phyloP scores from a whole-genome alignment of 1,139 yeast genomes.

The Blastobotrys serpentis region DNA sequence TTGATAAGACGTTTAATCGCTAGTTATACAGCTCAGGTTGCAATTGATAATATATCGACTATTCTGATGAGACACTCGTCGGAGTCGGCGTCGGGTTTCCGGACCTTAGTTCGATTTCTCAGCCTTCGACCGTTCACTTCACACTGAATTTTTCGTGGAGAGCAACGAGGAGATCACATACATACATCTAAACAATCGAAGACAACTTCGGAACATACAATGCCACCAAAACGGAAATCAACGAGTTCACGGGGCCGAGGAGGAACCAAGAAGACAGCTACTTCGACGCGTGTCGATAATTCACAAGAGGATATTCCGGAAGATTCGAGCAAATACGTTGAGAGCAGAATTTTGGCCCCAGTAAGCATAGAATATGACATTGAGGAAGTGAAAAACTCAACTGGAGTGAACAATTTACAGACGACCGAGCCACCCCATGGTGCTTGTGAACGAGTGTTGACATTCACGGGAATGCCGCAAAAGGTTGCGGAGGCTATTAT shows the following conservation, averaged over 20 bases:
- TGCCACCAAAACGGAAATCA: constrained; percentile 21
- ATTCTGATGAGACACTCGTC: too few relatives aligned
- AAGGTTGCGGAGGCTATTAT: constrained; percentile 59
- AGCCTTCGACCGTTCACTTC: too few relatives aligned
- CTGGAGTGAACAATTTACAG: constrained; percentile 10
- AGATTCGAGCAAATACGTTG: constrained; percentile 13
- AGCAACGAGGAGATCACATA: too few relatives aligned
- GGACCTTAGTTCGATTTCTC: too few relatives aligned
- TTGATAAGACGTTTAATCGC: too few relatives aligned
- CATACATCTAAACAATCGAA: too few relatives aligned
- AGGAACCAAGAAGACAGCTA: constrained; percentile 13
- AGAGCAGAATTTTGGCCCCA: constrained; percentile 12
- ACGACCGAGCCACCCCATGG: constrained; percentile 44
- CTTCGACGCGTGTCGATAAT: background rate
- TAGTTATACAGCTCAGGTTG: too few relatives aligned
- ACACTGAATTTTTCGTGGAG: background rate
- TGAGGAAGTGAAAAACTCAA: constrained; percentile 13
- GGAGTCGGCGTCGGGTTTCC: too few relatives aligned
- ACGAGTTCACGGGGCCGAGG: constrained; percentile 10
- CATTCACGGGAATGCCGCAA: constrained; percentile 70
- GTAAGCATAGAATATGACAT: constrained; percentile 6
- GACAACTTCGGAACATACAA: too few relatives aligned
- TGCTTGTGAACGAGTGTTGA: constrained; percentile 70
- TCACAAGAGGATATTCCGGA: constrained; percentile 9
- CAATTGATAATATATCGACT: too few relatives aligned